Evolutionary conservation across 2,329 filamentous ascomycete species (phyloP), one percentile per base, ranked within the genome.

Genomic region (Claviceps sp.): DNA sequence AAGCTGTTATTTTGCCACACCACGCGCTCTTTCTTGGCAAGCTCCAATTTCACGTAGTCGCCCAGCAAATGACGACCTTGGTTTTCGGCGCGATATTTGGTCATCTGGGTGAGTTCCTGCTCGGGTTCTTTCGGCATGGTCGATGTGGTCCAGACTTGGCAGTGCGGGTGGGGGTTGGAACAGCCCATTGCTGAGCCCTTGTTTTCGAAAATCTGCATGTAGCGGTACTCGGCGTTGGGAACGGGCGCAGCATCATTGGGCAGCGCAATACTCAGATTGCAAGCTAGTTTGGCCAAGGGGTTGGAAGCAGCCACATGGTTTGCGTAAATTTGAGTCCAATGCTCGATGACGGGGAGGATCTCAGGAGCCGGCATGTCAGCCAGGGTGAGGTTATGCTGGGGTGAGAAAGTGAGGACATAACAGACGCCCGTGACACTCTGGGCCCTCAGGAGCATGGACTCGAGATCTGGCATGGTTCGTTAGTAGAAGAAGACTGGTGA

Each of bases 191-290:
- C 89, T 1, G 87, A 82, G 49, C 93, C 93, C 71, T 98, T 98
- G 74, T 98, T 98, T 72, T 98, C 93, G 57, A 98, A 98, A 57
- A 98, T 97, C 66, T 98, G 93, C 90, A 98, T 96, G 71, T 95
- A 97, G 51, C 86, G 81, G 61, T 95, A 89, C 68, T 95, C 88
- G 50, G 86, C 78, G 49, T 76, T 81, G 4, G 89, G 84, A 1
- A 60, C 45, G 5, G 68, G 68, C 9, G 65, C 63, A 13, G 62
- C 63, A 5, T 69, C 65, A 18, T 57, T 65, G 36, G 61, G 47
- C 64, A 73, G 60, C 2, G 67, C 64, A 7, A 77, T 63, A 5
- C 67, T 60, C 5, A 73, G 65, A 20, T 65, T 60, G 1, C 70
- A 70, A 1, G 70, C 68, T 4, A 64, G 58, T 18, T 64, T 56